phyloP scores from a whole-genome alignment of 2,329 filamentous ascomycete species.

The Lachnellula hyalina region DNA sequence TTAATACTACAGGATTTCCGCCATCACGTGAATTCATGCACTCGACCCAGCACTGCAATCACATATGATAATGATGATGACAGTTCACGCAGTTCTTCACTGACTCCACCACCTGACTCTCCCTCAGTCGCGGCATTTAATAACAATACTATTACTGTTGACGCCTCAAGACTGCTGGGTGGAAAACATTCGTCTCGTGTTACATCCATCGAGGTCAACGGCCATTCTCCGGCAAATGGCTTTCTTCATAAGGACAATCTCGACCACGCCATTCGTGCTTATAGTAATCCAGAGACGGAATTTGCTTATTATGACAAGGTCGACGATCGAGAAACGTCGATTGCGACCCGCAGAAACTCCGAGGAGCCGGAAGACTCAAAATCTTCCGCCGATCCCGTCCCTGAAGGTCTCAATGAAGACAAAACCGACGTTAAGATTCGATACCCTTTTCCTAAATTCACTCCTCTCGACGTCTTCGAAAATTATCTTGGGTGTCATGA shows the following conservation, averaged over 20 bases:
- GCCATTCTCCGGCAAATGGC: not conserved
- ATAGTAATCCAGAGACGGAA: slow-evolving; percentile 11
- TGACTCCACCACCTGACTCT: slow-evolving; percentile 19
- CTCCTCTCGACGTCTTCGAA: slow-evolving; percentile 19
- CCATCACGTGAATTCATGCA: slow-evolving; percentile 27
- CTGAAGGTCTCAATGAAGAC: slow-evolving; percentile 6
- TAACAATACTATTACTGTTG: slow-evolving; percentile 2
- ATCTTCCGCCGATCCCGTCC: slow-evolving; percentile 1
- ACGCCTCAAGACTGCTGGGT: not conserved
- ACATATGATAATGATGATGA: slow-evolving; percentile 9
- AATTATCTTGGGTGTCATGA: slow-evolving; percentile 22
- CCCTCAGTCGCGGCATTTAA: slow-evolving; percentile 4
- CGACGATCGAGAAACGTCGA: slow-evolving; percentile 16
- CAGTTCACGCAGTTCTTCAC: slow-evolving; percentile 18
- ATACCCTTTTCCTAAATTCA: slow-evolving; percentile 24
- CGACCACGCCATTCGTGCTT: slow-evolving; percentile 11
- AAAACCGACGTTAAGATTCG: slow-evolving; percentile 8
- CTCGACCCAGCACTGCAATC: slow-evolving; percentile 15
- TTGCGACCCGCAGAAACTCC: slow-evolving; percentile 11
- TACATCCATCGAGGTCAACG: slow-evolving; percentile 9
- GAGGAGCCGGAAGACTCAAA: slow-evolving; percentile 10
- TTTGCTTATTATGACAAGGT: slow-evolving; percentile 24
- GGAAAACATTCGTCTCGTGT: not conserved
- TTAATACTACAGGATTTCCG: slow-evolving; percentile 22
- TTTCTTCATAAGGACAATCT: slow-evolving; percentile 1